Percentiles rank a stretch among this genome's conserved stretches.
phyloP scores from a whole-genome alignment of 73 alveolate species.

The Paraurostyla sp. region DNA sequence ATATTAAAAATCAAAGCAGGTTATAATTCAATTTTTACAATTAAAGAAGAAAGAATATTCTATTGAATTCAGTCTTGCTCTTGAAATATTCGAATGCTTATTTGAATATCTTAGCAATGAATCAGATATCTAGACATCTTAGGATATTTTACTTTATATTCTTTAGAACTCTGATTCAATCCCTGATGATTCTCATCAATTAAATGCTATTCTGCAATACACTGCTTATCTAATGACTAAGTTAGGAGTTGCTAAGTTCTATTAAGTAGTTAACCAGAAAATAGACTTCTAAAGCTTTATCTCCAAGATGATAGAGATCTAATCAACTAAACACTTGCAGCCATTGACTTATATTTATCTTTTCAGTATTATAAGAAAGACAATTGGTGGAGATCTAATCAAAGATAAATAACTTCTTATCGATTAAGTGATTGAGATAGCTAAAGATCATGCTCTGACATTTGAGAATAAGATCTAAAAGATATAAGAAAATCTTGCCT shows the following conservation, averaged over 20 bases:
- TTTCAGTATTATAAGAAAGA: slow-evolving; percentile 35
- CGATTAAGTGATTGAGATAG: slow-evolving; percentile 24
- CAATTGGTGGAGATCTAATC: slow-evolving; percentile 21
- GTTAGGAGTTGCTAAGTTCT: slow-evolving; percentile 13
- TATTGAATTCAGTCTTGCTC: background rate
- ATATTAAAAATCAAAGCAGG: background rate
- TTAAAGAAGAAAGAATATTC: background rate
- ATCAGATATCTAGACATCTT: background rate
- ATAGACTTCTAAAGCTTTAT: slow-evolving; percentile 13
- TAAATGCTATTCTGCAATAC: background rate
- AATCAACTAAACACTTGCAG: background rate
- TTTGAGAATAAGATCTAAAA: background rate
- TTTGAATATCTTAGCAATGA: background rate
- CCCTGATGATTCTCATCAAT: background rate
- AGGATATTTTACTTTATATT: background rate
- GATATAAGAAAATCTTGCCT: background rate
- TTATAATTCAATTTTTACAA: background rate
- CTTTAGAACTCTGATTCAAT: background rate
- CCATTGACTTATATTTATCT: slow-evolving; percentile 20
- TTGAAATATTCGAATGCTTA: background rate
- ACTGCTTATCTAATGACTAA: background rate
- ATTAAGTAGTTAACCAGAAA: background rate
- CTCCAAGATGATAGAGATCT: slow-evolving; percentile 12
- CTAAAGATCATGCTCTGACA: slow-evolving; percentile 9
- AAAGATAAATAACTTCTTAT: slow-evolving; percentile 6